Conservation (phyloP, 345 rosid species). For the Euphorbia lathyris region DNA sequence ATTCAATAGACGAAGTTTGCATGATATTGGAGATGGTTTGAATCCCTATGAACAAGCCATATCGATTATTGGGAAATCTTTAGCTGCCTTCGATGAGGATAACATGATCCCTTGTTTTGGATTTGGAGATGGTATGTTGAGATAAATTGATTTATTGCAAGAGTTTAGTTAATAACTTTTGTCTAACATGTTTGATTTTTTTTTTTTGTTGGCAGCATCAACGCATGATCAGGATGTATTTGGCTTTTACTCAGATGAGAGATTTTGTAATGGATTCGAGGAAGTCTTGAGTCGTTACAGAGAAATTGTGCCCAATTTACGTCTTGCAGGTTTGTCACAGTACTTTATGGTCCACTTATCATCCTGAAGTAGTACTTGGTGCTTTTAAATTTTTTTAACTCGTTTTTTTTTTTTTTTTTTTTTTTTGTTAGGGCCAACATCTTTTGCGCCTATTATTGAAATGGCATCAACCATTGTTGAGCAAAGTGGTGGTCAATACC, state of each 20-base stretch:
- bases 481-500: slow-evolving; percentile 32
- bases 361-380: slow-evolving; percentile 5
- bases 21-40: slow-evolving; percentile 29
- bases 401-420: slow-evolving; percentile 6
- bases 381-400: slow-evolving; percentile 6
- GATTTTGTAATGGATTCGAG: slow-evolving; percentile 32
- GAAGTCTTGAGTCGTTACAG: slow-evolving; percentile 32
- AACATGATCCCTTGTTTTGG: slow-evolving; percentile 36
- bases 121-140: slow-evolving; percentile 32
- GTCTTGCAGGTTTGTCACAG: slow-evolving; percentile 31
- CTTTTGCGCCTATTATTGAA: slow-evolving; percentile 35
- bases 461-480: slow-evolving; percentile 32
- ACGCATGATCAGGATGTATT: slow-evolving; percentile 36
- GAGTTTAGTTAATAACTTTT: slow-evolving; percentile 6
- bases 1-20: slow-evolving; percentile 23
- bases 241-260: slow-evolving; percentile 28
- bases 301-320: slow-evolving; percentile 29
- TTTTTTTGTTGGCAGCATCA: slow-evolving; percentile 20
- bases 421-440: slow-evolving; percentile 13
- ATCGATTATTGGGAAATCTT: slow-evolving; percentile 30
- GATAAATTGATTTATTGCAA: slow-evolving; percentile 7
- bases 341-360: not conserved
- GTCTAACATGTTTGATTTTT: slow-evolving; percentile 14
- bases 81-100: slow-evolving; percentile 34
- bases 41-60: slow-evolving; percentile 34